A percentile compares a stretch with the other conserved stretches of the same genome.
Evolutionary conservation across 2,329 filamentous ascomycete species (phyloP).

Genomic region (Fusarium protoensiforme): DNA sequence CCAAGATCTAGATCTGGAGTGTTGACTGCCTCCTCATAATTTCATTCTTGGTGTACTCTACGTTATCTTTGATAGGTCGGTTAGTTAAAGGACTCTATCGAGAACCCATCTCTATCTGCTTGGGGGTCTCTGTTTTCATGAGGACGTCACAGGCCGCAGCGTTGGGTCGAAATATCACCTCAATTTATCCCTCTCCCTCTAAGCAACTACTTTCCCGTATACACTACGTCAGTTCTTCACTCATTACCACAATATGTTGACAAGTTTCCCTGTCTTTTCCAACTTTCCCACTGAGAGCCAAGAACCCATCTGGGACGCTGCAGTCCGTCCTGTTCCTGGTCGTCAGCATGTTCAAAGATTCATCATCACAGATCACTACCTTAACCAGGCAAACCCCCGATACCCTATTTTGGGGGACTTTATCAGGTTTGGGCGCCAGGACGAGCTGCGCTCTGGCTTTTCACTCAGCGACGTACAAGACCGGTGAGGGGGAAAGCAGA

Average conservation of each 20-base stretch:
- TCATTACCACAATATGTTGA: background rate
- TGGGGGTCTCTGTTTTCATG: background rate
- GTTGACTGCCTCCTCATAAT: background rate
- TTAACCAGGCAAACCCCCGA: background rate
- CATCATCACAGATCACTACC: constrained; percentile 9
- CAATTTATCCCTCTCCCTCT: background rate
- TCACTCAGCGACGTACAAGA: constrained; percentile 21
- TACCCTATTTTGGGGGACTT: background rate
- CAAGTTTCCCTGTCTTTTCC: constrained; percentile 1
- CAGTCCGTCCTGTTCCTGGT: constrained; percentile 8
- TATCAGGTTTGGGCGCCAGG: background rate
- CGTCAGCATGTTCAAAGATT: constrained; percentile 26
- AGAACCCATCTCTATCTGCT: background rate
- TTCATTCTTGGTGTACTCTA: background rate
- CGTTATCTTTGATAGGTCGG: background rate
- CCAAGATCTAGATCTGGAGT: background rate
- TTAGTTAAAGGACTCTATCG: background rate
- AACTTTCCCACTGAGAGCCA: constrained; percentile 18
- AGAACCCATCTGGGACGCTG: constrained; percentile 25
- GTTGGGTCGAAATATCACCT: background rate
- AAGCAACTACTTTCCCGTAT: background rate
- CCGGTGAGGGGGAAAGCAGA: background rate
- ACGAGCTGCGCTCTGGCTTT: background rate
- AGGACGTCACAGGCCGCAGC: background rate
- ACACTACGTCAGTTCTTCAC: background rate